phyloP scores from a whole-genome alignment of 225 moss, liverwort and hornwort species.

The Bryoerythrophyllum caledonicum region DNA sequence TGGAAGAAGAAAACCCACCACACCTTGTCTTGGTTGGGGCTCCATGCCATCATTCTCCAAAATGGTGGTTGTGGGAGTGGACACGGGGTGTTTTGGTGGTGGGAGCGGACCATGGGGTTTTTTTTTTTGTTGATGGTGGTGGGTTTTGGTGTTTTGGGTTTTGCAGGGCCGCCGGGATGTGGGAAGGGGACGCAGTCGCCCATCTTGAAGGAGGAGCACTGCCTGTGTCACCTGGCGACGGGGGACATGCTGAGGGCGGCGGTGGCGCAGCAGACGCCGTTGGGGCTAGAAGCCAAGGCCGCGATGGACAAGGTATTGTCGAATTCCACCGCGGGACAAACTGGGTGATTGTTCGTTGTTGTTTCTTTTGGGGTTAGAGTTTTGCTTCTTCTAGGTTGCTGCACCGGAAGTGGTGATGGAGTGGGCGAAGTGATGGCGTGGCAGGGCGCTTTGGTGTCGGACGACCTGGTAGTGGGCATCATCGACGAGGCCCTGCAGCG shows the following conservation, averaged over 20 bases:
- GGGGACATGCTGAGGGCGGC: conserved; percentile 75
- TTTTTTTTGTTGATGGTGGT: too few species aligned
- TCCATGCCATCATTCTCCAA: not conserved
- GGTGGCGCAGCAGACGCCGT: conserved; percentile 57
- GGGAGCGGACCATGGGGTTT: not conserved
- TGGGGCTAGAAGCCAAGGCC: conserved; percentile 61
- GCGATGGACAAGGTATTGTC: conserved; percentile 66
- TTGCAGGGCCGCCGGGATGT: conserved; percentile 53
- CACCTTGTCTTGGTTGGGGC: not conserved
- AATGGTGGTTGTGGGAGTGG: too few species aligned
- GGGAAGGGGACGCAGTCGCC: conserved; percentile 59
- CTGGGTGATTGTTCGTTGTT: not conserved
- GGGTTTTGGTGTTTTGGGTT: too few species aligned
- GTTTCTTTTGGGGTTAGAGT: not conserved
- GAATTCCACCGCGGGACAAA: not conserved
- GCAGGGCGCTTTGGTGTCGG: conserved; percentile 65
- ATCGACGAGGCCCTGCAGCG: conserved; percentile 80
- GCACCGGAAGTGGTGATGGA: conserved; percentile 1
- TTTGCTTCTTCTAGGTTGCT: too few species aligned
- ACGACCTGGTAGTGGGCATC: conserved; percentile 75
- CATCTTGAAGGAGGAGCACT: conserved; percentile 67
- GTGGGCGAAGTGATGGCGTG: conserved; percentile 37
- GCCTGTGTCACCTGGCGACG: conserved; percentile 65
- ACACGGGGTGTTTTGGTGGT: not conserved
- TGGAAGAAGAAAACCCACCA: too few species aligned